Percentiles rank a stretch among this genome's conserved stretches.
Conservation (phyloP, 2,329 filamentous ascomycete species). For the Claviceps maximensis region DNA sequence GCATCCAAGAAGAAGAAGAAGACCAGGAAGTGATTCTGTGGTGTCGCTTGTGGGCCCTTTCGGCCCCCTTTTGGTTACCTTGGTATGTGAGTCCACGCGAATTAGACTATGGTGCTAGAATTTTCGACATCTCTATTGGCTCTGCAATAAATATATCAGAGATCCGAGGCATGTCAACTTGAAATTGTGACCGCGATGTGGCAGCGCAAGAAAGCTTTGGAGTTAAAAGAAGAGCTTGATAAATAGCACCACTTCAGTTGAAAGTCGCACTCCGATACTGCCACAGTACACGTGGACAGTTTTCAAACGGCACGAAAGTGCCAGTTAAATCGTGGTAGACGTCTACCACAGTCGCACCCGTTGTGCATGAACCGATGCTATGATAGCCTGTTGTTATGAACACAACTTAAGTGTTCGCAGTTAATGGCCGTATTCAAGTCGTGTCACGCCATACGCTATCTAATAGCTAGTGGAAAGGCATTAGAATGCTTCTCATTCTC, state of each 20-base stretch:
- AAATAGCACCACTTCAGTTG: background rate
- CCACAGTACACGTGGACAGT: background rate
- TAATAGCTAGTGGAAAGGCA: background rate
- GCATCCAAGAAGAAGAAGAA: slow-evolving; percentile 38
- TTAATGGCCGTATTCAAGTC: background rate
- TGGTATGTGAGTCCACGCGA: background rate
- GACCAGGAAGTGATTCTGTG: slow-evolving; percentile 34
- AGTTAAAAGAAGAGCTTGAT: background rate
- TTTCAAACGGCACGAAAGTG: background rate
- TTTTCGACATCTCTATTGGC: too few relatives aligned
- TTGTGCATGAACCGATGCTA: background rate
- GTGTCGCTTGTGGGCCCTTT: background rate
- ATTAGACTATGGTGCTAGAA: too few relatives aligned
- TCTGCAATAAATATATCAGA: background rate
- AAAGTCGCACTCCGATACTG: background rate
- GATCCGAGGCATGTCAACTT: background rate
- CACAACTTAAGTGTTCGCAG: background rate
- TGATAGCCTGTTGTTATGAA: background rate
- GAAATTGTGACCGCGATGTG: background rate
- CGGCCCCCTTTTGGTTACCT: too few relatives aligned
- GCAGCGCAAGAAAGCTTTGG: background rate
- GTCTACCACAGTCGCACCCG: background rate
- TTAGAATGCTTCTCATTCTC: background rate
- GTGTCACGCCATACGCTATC: background rate
- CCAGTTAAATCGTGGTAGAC: background rate